Base-by-base conservation (phyloP, 805 yeast species). In the Saturnispora kantuleensis region DNA sequence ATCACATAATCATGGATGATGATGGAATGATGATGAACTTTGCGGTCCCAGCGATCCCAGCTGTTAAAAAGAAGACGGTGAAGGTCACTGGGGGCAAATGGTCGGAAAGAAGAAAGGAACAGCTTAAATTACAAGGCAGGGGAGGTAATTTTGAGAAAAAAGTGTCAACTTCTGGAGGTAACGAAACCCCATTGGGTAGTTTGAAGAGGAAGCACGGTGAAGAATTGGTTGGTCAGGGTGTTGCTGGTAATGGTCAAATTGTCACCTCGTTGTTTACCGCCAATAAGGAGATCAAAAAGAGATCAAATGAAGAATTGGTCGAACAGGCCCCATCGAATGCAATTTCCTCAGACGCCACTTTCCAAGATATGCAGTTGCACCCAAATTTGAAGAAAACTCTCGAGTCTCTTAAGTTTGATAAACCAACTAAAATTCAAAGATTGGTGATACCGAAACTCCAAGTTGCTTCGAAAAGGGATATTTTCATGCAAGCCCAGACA, bases 401-500 rank as follows among this genome's bases (percentile, higher is more conserved):
- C 45, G 66, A 69, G 2, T 76, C 74, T 6, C 66, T 86, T 66
- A 58, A 67, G 29, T 74, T 79, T 54, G 55, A 65, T 35, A 67
- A 75, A 18, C 98, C 99, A 2, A 94, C 98, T 0, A 78, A 77
- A 53, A 86, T 93, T 52, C 99, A 93, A 64, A 73, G 86, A 51
- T 65, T 82, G 5, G 93, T 84, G 0, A 68, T 88, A 9, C 96
- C 97, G 16, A 68, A 69, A 42, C 59, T 79, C 28, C 40, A 42
- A 12, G 43, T 38, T 52, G 70, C 26, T 21, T 21, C 36, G 35
- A 40, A 33, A 41, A 63, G 68, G 30, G 98, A 93, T 63, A 66
- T 88, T 45, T 84, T 93, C 52, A 84, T 93, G 39, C 94, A 88
- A 58, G 96, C 99, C 0, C 97, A 94, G 64, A 93, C 99, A 0